A percentile compares a stretch with the other conserved stretches of the same genome.
Conservation (phyloP, 805 yeast species). For the Dipodascopsis tothii region DNA sequence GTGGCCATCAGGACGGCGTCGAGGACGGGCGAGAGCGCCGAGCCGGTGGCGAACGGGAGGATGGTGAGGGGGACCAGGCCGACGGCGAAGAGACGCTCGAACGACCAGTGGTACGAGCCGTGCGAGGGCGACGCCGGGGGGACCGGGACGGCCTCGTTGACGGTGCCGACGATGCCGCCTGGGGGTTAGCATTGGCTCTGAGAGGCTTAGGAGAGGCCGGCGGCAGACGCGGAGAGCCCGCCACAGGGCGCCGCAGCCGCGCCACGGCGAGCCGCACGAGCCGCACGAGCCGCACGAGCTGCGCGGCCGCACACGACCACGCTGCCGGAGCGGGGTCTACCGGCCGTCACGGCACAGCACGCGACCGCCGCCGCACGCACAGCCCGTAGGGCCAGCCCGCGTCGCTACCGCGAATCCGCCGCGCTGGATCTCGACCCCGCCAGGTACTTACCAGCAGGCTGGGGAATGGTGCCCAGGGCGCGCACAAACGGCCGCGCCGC, state of each 20-base stretch:
- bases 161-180: conserved; percentile 81
- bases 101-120: conserved; percentile 92
- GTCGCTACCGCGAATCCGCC: too few species aligned
- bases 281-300: too few species aligned
- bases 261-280: too few species aligned
- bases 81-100: conserved; percentile 64
- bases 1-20: conserved; percentile 66
- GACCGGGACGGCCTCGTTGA: conserved; percentile 73
- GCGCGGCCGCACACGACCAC: too few species aligned
- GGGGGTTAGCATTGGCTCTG: conserved; percentile 47
- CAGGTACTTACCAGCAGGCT: too few species aligned
- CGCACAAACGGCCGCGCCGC: too few species aligned
- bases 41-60: conserved; percentile 70
- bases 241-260: too few species aligned
- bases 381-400: conserved; percentile 8
- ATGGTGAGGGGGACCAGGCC: conserved; percentile 70
- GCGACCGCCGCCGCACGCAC: conserved; percentile 3
- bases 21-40: conserved; percentile 53
- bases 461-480: too few species aligned
- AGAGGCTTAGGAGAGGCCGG: too few species aligned
- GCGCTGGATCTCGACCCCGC: too few species aligned
- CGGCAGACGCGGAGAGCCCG: too few species aligned
- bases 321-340: too few species aligned
- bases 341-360: conserved; percentile 1
- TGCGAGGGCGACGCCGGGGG: conserved; percentile 60